Base-by-base conservation (phyloP, 495 filamentous ascomycete genomes). In the Venustampulla echinocandica region DNA sequence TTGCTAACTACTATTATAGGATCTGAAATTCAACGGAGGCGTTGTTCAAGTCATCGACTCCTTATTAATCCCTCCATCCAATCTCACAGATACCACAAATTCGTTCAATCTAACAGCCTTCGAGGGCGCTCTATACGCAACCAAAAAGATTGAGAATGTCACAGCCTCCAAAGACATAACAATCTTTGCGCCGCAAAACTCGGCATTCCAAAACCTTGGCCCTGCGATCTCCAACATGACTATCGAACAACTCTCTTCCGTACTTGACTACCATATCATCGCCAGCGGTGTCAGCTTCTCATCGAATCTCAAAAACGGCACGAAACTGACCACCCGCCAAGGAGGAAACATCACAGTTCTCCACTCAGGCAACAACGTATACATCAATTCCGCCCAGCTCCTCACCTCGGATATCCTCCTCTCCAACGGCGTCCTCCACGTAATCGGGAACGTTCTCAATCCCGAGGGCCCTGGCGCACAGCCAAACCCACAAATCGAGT, bases 371-470 rank as follows among this genome's bases (percentile, higher is more conserved):
- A 75, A 69, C 23, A 59, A 53, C 11, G 44, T 69, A 19, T 72
- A 62, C 46, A 62, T 68, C 49, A 70, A 75, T 57, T 59, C 60
- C 9, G 73, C 80, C 0, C 64, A 70, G 44, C 63, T 86, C n/a
- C 52, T 81, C 9, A 60, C 62, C 23, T 50, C 75, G 2, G 71
- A 87, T 57, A 61, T 87, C 3, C 67, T 88, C 0, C 53, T 82
- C 38, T 63, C 64, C 17, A 84, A 84, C 40, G 84, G 84, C 47
- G 81, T 87, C 9, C 61, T 85, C 4, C 82, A 86, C 55, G 61
- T 84, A 23, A 73, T 84, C 49, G 76, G 84, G 50, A 53, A 55
- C 22, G 52, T 59, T 5, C 38, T 59, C 2, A 59, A 59, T 28
- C 56, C 52, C 0, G 21, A 37, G 10, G 52, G 43, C 5, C 40